phyloP scores from a whole-genome alignment of 1,139 yeast species.

The Candida sanyaensis region DNA sequence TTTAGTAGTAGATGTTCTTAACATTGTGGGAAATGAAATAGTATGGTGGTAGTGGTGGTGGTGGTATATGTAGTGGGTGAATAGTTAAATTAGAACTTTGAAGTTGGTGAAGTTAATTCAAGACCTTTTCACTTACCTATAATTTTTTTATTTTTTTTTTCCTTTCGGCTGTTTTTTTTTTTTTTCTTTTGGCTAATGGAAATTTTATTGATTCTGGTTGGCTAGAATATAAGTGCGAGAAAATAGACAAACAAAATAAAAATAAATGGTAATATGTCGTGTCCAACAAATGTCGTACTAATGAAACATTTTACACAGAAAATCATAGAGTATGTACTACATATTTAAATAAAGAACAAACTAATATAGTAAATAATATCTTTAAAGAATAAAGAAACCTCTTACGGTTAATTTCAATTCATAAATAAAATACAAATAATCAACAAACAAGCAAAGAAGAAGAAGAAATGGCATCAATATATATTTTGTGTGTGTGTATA shows the following conservation, averaged over 20 bases:
- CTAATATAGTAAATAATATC: no score
- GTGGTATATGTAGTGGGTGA: background rate
- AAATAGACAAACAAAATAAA: no score
- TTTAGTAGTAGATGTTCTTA: slow-evolving; percentile 25
- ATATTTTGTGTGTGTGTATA: background rate
- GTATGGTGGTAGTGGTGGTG: no score
- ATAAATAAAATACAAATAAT: background rate
- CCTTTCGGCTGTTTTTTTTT: background rate
- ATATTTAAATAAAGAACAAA: no score
- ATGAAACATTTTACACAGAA: no score
- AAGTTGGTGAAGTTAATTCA: no score
- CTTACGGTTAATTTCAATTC: no score
- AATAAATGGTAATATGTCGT: background rate
- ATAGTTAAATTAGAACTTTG: no score
- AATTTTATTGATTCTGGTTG: slow-evolving; percentile 22
- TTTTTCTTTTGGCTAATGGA: slow-evolving; percentile 3
- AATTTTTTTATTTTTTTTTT: slow-evolving; percentile 3
- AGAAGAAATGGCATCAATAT: slow-evolving; percentile 2
- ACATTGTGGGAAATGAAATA: slow-evolving; percentile 22
- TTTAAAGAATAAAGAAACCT: no score
- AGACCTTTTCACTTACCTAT: background rate
- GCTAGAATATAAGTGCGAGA: slow-evolving; percentile 12
- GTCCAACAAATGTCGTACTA: background rate
- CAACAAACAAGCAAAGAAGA: background rate
- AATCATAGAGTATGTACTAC: no score